Percentiles rank a stretch among this genome's conserved stretches.
Conservation (phyloP, 106 monocot species). For the Platanthera zijinensis region DNA sequence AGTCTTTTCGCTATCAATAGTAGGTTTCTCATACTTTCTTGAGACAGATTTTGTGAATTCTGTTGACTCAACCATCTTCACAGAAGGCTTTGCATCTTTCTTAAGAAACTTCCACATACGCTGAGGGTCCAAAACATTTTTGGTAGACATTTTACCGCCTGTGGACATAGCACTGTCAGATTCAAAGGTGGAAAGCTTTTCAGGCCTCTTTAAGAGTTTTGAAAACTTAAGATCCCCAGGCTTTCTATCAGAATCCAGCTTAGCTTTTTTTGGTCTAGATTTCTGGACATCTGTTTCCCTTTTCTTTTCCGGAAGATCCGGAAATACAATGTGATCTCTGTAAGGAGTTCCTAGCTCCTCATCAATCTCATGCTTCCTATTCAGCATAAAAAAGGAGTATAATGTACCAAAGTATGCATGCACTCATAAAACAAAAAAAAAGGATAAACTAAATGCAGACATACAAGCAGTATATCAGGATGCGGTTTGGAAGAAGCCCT, state of each 20-base stretch:
- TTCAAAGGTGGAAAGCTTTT: background rate
- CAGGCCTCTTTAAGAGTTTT: background rate
- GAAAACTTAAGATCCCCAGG: background rate
- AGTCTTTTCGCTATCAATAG: slow-evolving; percentile 6
- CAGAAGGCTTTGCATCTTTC: slow-evolving; percentile 1
- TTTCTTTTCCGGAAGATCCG: slow-evolving; percentile 24
- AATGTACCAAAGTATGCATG: background rate
- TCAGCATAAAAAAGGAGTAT: background rate
- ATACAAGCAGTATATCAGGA: slow-evolving; percentile 87
- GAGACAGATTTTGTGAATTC: background rate
- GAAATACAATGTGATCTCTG: slow-evolving; percentile 65
- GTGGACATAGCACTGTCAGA: background rate
- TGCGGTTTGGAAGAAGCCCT: slow-evolving; percentile 61
- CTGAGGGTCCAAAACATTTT: slow-evolving; percentile 9
- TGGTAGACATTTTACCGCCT: background rate
- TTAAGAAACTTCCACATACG: slow-evolving; percentile 5
- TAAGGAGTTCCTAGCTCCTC: slow-evolving; percentile 43
- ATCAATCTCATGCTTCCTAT: slow-evolving; percentile 68
- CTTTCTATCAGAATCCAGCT: background rate
- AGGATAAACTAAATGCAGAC: background rate
- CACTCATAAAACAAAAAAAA: background rate
- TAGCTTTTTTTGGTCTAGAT: slow-evolving; percentile 21
- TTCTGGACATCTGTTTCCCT: slow-evolving; percentile 10
- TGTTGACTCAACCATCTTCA: slow-evolving; percentile 11
- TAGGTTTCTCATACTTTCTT: background rate